phyloP scores from a whole-genome alignment of 371 early-diverging fungal species.

The Basidiobolus meristosporus region DNA sequence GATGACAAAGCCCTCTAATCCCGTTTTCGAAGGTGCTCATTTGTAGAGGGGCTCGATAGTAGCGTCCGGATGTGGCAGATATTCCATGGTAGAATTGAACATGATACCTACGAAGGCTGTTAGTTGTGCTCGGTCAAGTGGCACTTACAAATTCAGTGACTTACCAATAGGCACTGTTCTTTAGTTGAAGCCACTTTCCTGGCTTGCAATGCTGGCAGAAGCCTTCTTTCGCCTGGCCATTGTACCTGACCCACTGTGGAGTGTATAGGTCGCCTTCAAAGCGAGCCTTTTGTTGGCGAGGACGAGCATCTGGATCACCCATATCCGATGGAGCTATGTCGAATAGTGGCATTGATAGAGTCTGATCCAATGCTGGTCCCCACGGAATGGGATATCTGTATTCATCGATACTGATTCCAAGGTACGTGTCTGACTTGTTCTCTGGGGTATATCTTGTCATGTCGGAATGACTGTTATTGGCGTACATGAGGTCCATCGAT shows the following conservation, averaged over 20 bases:
- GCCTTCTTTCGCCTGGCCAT: slow-evolving; percentile 69
- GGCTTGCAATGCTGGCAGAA: slow-evolving; percentile 73
- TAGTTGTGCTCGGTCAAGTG: slow-evolving; percentile 11
- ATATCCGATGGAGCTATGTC: too few species aligned
- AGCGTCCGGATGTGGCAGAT: slow-evolving; percentile 70
- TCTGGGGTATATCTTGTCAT: too few species aligned
- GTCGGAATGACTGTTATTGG: too few species aligned
- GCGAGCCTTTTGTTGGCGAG: slow-evolving; percentile 45
- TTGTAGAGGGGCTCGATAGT: slow-evolving; percentile 55
- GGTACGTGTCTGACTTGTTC: too few species aligned
- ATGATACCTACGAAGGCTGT: slow-evolving; percentile 22
- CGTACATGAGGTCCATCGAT: too few species aligned
- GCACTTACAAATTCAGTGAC: neutral
- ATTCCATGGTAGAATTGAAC: slow-evolving; percentile 86
- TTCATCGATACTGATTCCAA: too few species aligned
- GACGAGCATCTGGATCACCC: neutral
- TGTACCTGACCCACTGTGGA: slow-evolving; percentile 66
- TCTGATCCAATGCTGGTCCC: too few species aligned
- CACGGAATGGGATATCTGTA: too few species aligned
- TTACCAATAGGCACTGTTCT: slow-evolving; percentile 82
- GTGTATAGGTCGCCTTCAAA: slow-evolving; percentile 72
- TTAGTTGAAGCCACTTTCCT: slow-evolving; percentile 80
- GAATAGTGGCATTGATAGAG: too few species aligned
- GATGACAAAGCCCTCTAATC: slow-evolving; percentile 78
- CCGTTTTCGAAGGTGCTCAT: slow-evolving; percentile 41